These are phyloP conservation scores for Fusarium sp. DNA, from an alignment of 2,329 filamentous ascomycete genomes.

Conservation along the genomic window DNA sequence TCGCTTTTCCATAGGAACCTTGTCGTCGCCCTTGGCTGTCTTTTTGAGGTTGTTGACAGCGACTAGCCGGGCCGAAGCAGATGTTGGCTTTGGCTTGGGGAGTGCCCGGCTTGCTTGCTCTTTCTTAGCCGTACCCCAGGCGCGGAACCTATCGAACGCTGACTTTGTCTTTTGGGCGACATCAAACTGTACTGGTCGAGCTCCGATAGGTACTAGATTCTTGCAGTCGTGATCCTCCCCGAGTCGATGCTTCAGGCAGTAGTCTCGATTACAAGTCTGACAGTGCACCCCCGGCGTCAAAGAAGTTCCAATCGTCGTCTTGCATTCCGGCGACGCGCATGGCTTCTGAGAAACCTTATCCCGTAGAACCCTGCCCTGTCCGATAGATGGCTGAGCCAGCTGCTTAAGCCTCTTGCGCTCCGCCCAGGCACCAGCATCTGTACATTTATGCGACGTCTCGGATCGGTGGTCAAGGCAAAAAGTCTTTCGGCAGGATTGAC, in stretches of 20 bases:
- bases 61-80: slow-evolving; percentile 72
- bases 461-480: slow-evolving; percentile 96
- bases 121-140: slow-evolving; percentile 84
- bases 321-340: slow-evolving; percentile 75
- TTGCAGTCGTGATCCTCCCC: slow-evolving; percentile 86
- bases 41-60: slow-evolving; percentile 86
- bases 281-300: slow-evolving; percentile 79
- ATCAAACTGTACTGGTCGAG: slow-evolving; percentile 58
- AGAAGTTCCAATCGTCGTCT: slow-evolving; percentile 77
- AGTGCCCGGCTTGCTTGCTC: slow-evolving; percentile 69
- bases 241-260: slow-evolving; percentile 83
- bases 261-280: slow-evolving; percentile 75
- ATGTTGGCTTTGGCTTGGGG: slow-evolving; percentile 73
- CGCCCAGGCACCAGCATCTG: slow-evolving; percentile 72
- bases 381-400: slow-evolving; percentile 65
- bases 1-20: slow-evolving; percentile 83
- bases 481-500: slow-evolving; percentile 85
- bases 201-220: slow-evolving; percentile 74
- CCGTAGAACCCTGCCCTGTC: slow-evolving; percentile 65
- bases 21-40: slow-evolving; percentile 89
- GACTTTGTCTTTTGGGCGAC: slow-evolving; percentile 74
- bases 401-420: slow-evolving; percentile 67
- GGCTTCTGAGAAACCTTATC: slow-evolving; percentile 72
- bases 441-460: slow-evolving; percentile 82
- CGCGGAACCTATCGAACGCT: slow-evolving; percentile 81